Percentiles rank a stretch among this genome's conserved stretches.
These are phyloP conservation scores for Pichia paraexigua DNA, from an alignment of 805 yeast genomes.

Conservation along the genomic window DNA sequence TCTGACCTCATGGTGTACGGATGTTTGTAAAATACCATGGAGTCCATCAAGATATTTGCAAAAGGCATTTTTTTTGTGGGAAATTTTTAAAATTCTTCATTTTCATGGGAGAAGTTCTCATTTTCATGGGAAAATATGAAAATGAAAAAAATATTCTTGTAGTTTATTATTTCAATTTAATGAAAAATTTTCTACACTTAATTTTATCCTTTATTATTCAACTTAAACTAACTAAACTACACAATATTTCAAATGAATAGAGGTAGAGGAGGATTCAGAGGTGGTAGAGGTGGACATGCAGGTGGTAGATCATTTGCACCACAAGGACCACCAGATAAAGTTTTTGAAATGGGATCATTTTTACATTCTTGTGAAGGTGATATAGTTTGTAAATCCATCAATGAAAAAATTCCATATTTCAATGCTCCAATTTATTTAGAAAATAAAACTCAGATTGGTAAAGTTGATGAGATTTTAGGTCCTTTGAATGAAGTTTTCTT, in stretches of 20 bases:
- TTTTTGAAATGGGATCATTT: conserved; percentile 90
- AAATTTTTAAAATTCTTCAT: too few species aligned
- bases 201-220: neutral
- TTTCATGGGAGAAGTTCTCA: neutral
- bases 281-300: conserved; percentile 70
- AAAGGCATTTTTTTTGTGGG: too few species aligned
- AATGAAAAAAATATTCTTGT: neutral
- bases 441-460: conserved; percentile 93
- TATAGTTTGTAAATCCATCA: conserved; percentile 91
- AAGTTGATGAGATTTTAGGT: conserved; percentile 96
- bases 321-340: conserved; percentile 95
- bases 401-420: conserved; percentile 92
- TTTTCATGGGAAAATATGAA: neutral
- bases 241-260: conserved; percentile 42
- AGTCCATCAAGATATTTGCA: too few species aligned
- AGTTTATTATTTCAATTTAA: neutral
- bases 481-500: conserved; percentile 97
- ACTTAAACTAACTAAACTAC: neutral
- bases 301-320: conserved; percentile 56
- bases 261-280: conserved; percentile 57
- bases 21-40: neutral
- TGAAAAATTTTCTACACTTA: neutral
- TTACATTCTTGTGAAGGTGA: conserved; percentile 94
- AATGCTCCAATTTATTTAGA: conserved; percentile 97
- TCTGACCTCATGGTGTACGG: neutral